Evolutionary conservation across 2,329 filamentous ascomycete genomes (phyloP).

Genomic region (Diaporthe nobilis): DNA sequence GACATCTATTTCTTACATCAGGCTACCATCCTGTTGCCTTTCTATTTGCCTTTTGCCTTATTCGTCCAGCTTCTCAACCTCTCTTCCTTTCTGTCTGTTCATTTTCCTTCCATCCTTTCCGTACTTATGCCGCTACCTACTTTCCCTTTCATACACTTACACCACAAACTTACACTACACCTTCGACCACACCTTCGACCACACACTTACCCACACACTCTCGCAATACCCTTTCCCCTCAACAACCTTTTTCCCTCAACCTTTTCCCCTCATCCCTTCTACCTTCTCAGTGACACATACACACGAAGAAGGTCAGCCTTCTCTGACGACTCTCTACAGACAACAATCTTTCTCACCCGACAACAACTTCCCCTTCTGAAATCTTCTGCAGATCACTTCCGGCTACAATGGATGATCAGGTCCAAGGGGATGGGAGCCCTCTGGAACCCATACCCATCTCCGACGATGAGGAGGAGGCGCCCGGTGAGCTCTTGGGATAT

Average conservation of each 20-base stretch:
- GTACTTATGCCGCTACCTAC: no score
- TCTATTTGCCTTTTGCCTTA: not conserved
- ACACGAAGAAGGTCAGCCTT: no score
- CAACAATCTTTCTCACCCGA: not conserved
- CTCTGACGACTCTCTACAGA: not conserved
- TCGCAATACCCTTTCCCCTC: not conserved
- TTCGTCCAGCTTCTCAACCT: no score
- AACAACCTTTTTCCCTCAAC: not conserved
- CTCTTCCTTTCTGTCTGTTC: not conserved
- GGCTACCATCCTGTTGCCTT: no score
- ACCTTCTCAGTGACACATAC: not conserved
- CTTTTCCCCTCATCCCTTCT: not conserved
- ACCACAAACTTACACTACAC: not conserved
- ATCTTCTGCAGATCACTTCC: not conserved
- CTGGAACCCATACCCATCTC: no score
- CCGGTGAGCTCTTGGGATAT: no score
- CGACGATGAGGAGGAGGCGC: not conserved
- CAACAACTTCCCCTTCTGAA: not conserved
- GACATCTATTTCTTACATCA: not conserved
- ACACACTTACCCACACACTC: not conserved
- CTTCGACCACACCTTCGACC: not conserved
- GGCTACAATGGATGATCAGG: slow-evolving; percentile 9
- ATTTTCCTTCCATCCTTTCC: not conserved
- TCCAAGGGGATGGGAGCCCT: not conserved
- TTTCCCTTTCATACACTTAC: not conserved